A percentile compares a stretch with the other conserved stretches of the same genome.
Evolutionary conservation across 2,329 filamentous ascomycete genomes (phyloP).

Genomic region (Alternaria incomplexa): DNA sequence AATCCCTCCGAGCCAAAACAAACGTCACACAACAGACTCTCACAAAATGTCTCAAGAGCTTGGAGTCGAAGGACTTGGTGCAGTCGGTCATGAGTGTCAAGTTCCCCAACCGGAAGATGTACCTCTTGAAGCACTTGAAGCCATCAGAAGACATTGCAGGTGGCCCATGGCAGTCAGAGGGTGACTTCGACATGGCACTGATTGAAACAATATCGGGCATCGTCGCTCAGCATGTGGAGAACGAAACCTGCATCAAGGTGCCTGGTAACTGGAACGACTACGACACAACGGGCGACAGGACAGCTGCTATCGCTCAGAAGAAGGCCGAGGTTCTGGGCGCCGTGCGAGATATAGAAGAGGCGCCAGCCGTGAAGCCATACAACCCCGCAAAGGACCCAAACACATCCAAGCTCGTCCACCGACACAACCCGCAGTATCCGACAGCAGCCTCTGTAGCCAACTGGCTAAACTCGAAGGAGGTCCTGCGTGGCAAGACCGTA

Average conservation of each 20-base stretch:
- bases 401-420: constrained; percentile 52
- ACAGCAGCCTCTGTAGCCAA: constrained; percentile 79
- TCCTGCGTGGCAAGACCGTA: constrained; percentile 71
- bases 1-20: constrained; percentile 78
- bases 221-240: constrained; percentile 75
- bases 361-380: constrained; percentile 32
- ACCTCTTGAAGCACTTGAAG: constrained; percentile 84
- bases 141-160: constrained; percentile 91
- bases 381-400: constrained; percentile 30
- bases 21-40: constrained; percentile 85
- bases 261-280: constrained; percentile 51
- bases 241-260: constrained; percentile 71
- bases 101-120: constrained; percentile 90
- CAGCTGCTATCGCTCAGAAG: constrained; percentile 41
- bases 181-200: constrained; percentile 86
- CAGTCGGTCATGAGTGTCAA: constrained; percentile 91
- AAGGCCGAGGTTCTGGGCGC: constrained; percentile 42
- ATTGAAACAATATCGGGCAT: constrained; percentile 77
- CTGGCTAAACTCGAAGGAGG: constrained; percentile 70
- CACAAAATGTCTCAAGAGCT: constrained; percentile 79
- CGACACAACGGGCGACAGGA: constrained; percentile 39
- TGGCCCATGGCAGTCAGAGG: constrained; percentile 92
- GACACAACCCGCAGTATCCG: constrained; percentile 78
- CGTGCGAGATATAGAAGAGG: constrained; percentile 43
- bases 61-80: constrained; percentile 83